Evolutionary conservation across 306 rosid species (phyloP), one percentile per base, ranked within the genome.

Genomic region (Ormosia emarginata): DNA sequence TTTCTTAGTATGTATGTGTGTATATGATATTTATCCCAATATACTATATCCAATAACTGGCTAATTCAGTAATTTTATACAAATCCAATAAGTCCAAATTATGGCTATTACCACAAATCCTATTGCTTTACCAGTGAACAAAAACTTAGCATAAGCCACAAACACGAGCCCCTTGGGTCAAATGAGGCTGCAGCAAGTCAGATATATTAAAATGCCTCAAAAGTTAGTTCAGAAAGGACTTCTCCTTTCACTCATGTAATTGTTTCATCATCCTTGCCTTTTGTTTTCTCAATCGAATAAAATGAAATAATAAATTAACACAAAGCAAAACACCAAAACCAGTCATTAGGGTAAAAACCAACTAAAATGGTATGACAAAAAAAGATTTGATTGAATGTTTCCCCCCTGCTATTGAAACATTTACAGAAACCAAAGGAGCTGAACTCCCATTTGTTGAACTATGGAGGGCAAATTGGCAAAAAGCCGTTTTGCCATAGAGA

Each of bases 231-330:
- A 89, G 39, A 34, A 86, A 89, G 84, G 85, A 79, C 10, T 43
- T 62, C 55, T 58, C 84, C 85, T 88, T 88, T 89, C 91, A 89
- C 84, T 61, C 94, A 89, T 88, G 90, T 92, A 89, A 89, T 90
- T 90, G 95, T 88, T 33, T 89, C 93, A 87, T 90, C 92, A 92
- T 74, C 17, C 97, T 77, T 79, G 87, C 84, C 44, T 73, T 53
- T 6, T 3, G 2, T 0, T 36, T 41, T 9, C 24, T 52, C 44
- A 12, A 67, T 75, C 17, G 5, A 30, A 46, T 10, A 9, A 39
- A 67, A 24, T 24, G 24, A 24, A 24, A 13, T 15, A n/a, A 14
- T 1, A 41, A 3, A 43, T 52, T 7, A 29, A 73, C 1, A 63
- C 33, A 67, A 39, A 70, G 41, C 8, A 32, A 46, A 29, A 3